Base-by-base conservation (phyloP, 805 yeast genomes). In the Pichia cephalocereana region DNA sequence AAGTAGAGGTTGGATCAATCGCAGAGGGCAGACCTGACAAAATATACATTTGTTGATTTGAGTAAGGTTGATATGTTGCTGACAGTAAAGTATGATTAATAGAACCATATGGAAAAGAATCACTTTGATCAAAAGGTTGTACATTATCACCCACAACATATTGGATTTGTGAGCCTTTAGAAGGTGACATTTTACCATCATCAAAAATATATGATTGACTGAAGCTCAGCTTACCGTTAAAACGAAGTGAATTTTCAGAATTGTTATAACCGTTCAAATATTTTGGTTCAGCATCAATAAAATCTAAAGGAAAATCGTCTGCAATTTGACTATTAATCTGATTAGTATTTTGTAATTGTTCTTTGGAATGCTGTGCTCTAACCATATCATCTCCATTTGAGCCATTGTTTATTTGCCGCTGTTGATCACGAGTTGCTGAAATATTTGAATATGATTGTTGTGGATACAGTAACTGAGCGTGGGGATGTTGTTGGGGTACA, bases 301-400 rank as follows among this genome's bases (percentile, higher is more conserved):
- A 48, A 36, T 48, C 47, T 17, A 48, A 17, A 4, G 51, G 48
- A 36, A 48, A 48, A 9, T 48, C 51, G 34, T 48, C 51, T 10
- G 46, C 18, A 6, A 28, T 28, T 32, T 38, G 45, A 10, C 10
- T 34, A 15, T 15, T 34, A 8, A 15, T 14, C 4, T 34, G n/a
- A 34, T 34, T 34, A 15, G 3, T 34, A 34, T 34, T 34, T 14
- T 9, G 17, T 34, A 34, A 14, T 15, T 34, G 37, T 14, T 34
- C 17, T 34, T 12, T 15, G 8, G 17, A 6, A 10, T 34, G 37
- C 8, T 34, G 37, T 4, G 10, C 3, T 34, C 17, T 9, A 30
- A 8, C 14, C 32, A 30, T 11, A 30, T 30, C 14, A 11, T 30
- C 32, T 11, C 32, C 32, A 10, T 3, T 5, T 6, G 14, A 30